Percentiles rank a stretch among this genome's conserved stretches.
Evolutionary conservation across 169 alveolate genomes (phyloP).

Genomic region (Cryptosporidium sp.): DNA sequence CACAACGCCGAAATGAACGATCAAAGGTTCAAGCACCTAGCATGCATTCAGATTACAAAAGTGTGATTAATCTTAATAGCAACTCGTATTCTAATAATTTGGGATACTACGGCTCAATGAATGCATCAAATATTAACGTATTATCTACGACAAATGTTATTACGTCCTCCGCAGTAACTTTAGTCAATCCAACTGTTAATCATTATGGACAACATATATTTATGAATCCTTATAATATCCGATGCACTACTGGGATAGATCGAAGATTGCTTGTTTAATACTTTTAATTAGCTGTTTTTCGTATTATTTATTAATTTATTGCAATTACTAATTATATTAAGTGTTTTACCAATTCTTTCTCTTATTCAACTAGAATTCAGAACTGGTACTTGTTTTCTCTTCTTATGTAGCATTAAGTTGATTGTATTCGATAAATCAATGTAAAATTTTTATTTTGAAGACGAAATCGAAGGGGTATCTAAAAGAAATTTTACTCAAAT

Average conservation of each 20-base stretch:
- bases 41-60: neutral
- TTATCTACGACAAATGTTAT: neutral
- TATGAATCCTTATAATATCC: slow-evolving; percentile 36
- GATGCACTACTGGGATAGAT: slow-evolving; percentile 58
- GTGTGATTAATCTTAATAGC: neutral
- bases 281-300: slow-evolving; percentile 1
- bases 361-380: neutral
- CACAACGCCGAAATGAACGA: neutral
- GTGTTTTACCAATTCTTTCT: neutral
- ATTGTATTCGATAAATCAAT: no score
- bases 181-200: slow-evolving; percentile 42
- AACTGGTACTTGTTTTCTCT: no score
- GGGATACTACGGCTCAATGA: neutral
- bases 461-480: no score
- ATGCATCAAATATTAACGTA: neutral
- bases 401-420: neutral
- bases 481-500: neutral
- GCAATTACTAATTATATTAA: neutral
- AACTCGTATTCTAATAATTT: neutral
- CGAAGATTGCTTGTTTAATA: slow-evolving; percentile 48
- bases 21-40: neutral
- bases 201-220: slow-evolving; percentile 49
- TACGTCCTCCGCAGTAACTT: neutral
- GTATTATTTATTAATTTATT: neutral
- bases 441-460: neutral